Conservation (phyloP, 139 green algal species). For the Edaphochlamys debaryana region DNA sequence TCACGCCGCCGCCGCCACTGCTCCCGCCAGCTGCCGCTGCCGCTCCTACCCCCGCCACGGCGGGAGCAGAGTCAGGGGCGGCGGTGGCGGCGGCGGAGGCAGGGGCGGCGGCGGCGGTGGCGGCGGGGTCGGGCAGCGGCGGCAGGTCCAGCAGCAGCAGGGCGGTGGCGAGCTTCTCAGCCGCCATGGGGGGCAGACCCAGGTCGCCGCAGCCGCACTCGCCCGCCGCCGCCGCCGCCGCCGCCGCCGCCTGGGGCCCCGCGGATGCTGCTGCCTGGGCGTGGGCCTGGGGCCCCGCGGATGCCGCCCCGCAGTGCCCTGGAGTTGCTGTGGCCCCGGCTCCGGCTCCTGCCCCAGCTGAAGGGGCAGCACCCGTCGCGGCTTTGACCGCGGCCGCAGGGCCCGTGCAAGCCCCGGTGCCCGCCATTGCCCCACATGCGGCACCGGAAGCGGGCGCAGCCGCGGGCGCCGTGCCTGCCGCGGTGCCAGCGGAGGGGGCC, state of each 20-base stretch:
- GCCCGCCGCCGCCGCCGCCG: background rate
- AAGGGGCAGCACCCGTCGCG: too few relatives aligned
- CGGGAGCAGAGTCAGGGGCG: background rate
- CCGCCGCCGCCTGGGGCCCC: too few relatives aligned
- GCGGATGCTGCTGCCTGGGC: background rate
- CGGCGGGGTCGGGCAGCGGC: background rate
- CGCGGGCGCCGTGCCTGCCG: background rate
- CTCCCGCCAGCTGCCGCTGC: background rate
- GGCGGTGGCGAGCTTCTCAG: conserved; percentile 27
- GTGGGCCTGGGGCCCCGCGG: background rate
- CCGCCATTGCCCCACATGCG: too few relatives aligned
- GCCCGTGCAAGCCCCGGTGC: too few relatives aligned
- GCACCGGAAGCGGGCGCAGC: background rate
- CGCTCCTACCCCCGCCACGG: background rate
- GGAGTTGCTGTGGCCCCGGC: background rate
- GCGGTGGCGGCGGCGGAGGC: background rate
- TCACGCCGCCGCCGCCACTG: background rate
- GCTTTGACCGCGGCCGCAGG: too few relatives aligned
- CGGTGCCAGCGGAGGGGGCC: background rate
- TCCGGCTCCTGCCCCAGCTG: background rate
- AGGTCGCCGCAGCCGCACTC: background rate
- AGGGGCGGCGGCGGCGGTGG: background rate
- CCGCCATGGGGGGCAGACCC: conserved; percentile 18
- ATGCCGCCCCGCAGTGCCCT: background rate
- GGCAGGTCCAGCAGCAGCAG: conserved; percentile 12